Percentiles rank a stretch among this genome's conserved stretches.
phyloP scores from a whole-genome alignment of 176 grass and related monocot genomes.

The Alopecurus myosuroides region DNA sequence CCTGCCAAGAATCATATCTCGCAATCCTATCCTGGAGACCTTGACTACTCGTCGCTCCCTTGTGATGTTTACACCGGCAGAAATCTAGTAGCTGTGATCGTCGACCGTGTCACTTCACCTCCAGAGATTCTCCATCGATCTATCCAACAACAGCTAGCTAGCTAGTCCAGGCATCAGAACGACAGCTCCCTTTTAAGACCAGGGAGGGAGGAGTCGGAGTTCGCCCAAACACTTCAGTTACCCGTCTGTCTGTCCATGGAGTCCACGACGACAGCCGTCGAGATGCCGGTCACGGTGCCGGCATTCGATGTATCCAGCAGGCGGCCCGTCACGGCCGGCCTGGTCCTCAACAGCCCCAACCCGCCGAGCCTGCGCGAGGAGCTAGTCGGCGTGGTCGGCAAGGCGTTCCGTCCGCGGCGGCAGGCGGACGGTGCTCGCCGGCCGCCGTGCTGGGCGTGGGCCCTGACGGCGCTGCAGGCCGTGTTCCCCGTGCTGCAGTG shows the following conservation, averaged over 20 bases:
- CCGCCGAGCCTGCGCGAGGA: constrained; percentile 46
- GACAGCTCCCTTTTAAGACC: constrained; percentile 19
- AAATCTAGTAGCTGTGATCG: constrained; percentile 1
- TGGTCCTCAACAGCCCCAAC: constrained; percentile 36
- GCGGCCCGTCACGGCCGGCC: constrained; percentile 25
- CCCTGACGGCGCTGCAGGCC: constrained; percentile 40
- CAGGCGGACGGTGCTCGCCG: background rate
- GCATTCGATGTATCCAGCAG: constrained; percentile 30
- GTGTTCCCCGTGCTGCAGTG: constrained; percentile 86
- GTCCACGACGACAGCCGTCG: background rate
- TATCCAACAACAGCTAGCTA: background rate
- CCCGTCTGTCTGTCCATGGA: background rate
- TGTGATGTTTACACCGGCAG: constrained; percentile 29
- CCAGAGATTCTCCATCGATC: constrained; percentile 19
- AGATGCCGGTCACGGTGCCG: background rate
- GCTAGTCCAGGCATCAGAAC: background rate
- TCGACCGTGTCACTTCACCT: constrained; percentile 4
- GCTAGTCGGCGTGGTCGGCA: constrained; percentile 35
- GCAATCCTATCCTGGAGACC: background rate
- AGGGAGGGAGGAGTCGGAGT: constrained; percentile 20
- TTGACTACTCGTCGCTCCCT: background rate
- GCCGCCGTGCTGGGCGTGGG: constrained; percentile 19
- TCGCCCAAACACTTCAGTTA: constrained; percentile 71
- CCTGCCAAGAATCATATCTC: constrained; percentile 14
- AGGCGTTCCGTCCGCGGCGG: constrained; percentile 36